Evolutionary conservation across 176 grass and related monocot species (phyloP).

Genomic region (Metroxylon sagu): DNA sequence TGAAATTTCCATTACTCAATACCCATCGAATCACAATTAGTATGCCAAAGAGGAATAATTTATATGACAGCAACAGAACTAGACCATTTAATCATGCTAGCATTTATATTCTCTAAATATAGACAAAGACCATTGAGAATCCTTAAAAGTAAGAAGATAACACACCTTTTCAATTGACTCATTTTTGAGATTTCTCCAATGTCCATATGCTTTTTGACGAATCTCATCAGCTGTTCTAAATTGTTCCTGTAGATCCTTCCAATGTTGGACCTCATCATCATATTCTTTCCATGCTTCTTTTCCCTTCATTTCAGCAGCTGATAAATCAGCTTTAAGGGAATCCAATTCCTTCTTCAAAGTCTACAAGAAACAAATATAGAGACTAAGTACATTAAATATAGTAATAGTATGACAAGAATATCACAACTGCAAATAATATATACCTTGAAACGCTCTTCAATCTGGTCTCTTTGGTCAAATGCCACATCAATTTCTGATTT

Average conservation of each 20-base stretch:
- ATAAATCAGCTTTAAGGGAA: conserved; percentile 49
- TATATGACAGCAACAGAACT: no score
- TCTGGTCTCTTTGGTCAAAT: conserved; percentile 67
- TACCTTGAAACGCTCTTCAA: conserved; percentile 78
- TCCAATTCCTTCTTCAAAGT: conserved; percentile 77
- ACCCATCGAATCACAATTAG: no score
- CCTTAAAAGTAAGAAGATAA: conserved; percentile 16
- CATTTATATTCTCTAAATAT: no score
- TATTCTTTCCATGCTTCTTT: conserved; percentile 44
- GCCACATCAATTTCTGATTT: conserved; percentile 67
- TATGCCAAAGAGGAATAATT: no score
- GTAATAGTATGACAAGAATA: conserved; percentile 7
- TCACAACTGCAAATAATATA: neutral
- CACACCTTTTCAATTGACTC: conserved; percentile 57
- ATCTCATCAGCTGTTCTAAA: conserved; percentile 49
- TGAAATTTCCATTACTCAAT: no score
- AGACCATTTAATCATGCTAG: no score
- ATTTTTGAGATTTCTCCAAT: conserved; percentile 49
- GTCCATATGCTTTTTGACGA: conserved; percentile 56
- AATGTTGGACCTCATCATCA: conserved; percentile 35
- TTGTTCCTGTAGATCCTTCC: conserved; percentile 48
- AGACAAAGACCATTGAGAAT: neutral
- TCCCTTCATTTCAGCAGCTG: conserved; percentile 50
- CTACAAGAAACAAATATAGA: conserved; percentile 32
- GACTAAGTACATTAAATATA: conserved; percentile 17